Percentiles rank a stretch among this genome's conserved stretches.
phyloP scores from a whole-genome alignment of 257 asterid genomes.

The Sherardia arvensis region DNA sequence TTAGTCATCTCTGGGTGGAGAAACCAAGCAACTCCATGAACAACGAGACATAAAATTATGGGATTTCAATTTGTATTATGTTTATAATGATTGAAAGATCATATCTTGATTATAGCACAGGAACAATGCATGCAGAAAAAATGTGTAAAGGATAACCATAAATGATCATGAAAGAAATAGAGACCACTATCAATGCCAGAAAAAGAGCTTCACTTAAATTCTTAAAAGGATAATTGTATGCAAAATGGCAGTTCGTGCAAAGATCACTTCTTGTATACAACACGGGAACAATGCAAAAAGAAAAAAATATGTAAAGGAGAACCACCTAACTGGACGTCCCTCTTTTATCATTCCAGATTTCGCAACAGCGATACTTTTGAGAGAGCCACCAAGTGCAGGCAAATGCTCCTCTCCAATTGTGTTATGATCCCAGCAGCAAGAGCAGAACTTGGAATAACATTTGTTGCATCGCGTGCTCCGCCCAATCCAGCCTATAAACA shows the following conservation, averaged over 20 bases:
- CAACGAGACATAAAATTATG: conserved; percentile 63
- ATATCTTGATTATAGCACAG: no score
- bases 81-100: no score
- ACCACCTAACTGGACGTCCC: conserved; percentile 93
- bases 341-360: conserved; percentile 91
- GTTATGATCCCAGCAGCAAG: conserved; percentile 74
- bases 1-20: conserved; percentile 93
- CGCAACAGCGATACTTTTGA: conserved; percentile 85
- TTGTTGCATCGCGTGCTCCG: conserved; percentile 98
- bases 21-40: no score
- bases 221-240: neutral
- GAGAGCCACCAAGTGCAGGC: conserved; percentile 88
- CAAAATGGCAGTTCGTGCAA: neutral
- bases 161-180: neutral
- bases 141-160: no score
- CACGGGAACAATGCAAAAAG: conserved; percentile 8
- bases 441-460: conserved; percentile 54
- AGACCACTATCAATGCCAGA: neutral
- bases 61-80: no score
- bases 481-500: conserved; percentile 66
- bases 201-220: neutral
- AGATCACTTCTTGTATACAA: neutral
- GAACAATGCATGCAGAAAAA: no score
- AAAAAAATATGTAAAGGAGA: conserved; percentile 26
- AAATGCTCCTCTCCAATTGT: conserved; percentile 91